Base-by-base conservation (phyloP, 441 rosid genomes). In the Arabidopsis lyrata region DNA sequence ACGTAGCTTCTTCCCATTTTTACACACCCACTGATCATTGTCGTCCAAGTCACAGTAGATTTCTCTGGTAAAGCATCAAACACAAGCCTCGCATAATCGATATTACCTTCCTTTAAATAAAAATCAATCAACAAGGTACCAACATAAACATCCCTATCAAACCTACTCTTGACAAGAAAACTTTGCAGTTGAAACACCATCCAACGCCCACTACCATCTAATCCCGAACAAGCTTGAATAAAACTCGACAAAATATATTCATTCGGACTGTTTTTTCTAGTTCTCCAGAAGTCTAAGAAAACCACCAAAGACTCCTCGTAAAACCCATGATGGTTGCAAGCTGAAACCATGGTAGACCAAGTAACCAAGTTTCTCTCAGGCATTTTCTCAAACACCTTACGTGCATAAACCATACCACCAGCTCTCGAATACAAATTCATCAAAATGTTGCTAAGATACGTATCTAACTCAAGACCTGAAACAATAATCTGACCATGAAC, bases 341-440 rank as follows among this genome's bases (percentile, higher is more conserved):
- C 84, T 34, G 93, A 89, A 81, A 87, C 81, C 85, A 85, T 79
- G 0, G 96, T 82, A 53, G 97, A 88, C 96, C 96, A 92, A 57
- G 88, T 81, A 78, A 87, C 68, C 59, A 85, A 76, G 74, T 85
- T 86, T 82, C 86, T 90, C 0, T 82, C 82, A 5, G 84, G 45
- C 86, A 90, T 85, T 84, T 38, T 73, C 38, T 83, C 92, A 68
- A 91, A 88, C 85, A 91, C 7, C 34, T 68, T 76, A 18, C 85
- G 70, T 42, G 87, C 92, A 48, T 64, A 54, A 4, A 32, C 24
- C n/a, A 83, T 15, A 54, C 63, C 42, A 45, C 63, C 77, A 41
- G 60, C 62, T 59, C 66, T 69, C 1, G 84, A 79, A 49, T 77
- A 86, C 9, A n/a, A 12, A 8, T 75, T 77, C 13, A 88, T 53